Evolutionary conservation across 306 rosid species (phyloP), one percentile per base, ranked within the genome.

Genomic region (Cicer pinnatifidum): DNA sequence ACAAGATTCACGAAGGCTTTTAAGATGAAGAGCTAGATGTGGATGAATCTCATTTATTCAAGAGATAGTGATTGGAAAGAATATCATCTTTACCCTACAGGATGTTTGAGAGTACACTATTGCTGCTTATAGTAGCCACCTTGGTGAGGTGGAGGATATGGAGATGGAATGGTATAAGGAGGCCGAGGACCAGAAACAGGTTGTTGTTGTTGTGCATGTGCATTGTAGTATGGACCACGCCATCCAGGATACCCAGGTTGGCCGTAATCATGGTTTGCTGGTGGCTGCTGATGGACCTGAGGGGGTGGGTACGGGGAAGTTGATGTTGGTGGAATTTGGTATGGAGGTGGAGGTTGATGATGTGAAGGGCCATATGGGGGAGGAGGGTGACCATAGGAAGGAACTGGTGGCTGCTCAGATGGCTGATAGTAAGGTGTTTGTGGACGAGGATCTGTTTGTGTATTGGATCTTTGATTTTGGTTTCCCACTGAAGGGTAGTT

Each of bases 211-310:
- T 90, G 92, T n/a, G 83, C 75, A 10, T 82, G 94, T 6, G 89
- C 71, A 45, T 88, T 89, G 81, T 94, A 88, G 85, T 94, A 94
- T 0, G 91, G 89, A 52, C 97, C 97, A 11, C 92, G 95, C 99
- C 99, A 91, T 76, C 99, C 97, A 0, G 96, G 99, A 86, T 91
- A 94, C 2, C 97, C 92, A 11, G 97, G 99, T 73, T 91, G 96
- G 67, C 99, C 97, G 64, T 91, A 91, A 76, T 91, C 99, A 33
- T 91, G 91, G 85, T 61, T 79, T 9, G 83, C 72, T 1, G 92
- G 88, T 50, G 89, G 89, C 77, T 82, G 96, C 58, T 88, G 98
- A 43, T 86, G 89, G 51, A 47, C 78, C 76, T 85, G 97, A 10
- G 83, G 80, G 78, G 93, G 90, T 15, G 85, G 87, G 76, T 89